Conservation (phyloP, 352 stramenopile genomes). For the Globisporangium cederbergense region DNA sequence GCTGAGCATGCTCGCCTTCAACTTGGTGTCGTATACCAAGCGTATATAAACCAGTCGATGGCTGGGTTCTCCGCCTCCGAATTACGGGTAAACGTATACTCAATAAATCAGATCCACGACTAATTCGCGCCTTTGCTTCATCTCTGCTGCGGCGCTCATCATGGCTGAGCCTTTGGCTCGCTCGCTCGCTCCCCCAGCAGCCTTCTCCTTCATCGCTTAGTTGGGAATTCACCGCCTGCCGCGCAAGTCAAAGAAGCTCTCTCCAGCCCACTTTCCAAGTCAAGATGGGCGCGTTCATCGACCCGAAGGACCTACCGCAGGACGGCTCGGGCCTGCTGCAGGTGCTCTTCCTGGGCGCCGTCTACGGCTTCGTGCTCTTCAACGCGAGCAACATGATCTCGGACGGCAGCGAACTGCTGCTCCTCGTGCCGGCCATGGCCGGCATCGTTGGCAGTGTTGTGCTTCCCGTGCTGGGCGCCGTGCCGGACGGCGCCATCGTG, state of each 20-base stretch:
- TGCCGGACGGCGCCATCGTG: conserved; percentile 97
- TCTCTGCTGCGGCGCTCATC: not conserved
- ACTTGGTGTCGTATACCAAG: not conserved
- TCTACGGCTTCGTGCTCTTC: conserved; percentile 97
- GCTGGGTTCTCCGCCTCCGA: not conserved
- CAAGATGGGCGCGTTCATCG: conserved; percentile 68
- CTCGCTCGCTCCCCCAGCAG: not conserved
- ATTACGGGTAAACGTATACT: not conserved
- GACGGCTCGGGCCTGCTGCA: conserved; percentile 78
- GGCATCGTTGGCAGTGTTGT: conserved; percentile 96
- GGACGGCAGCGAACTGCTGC: conserved; percentile 96
- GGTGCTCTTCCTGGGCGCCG: conserved; percentile 93
- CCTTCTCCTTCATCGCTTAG: conserved; percentile 1
- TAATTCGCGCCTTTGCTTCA: not conserved
- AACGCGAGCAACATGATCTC: conserved; percentile 97
- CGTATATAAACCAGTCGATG: not conserved
- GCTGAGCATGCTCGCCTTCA: not conserved
- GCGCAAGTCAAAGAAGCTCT: conserved; percentile 1
- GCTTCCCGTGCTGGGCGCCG: conserved; percentile 94
- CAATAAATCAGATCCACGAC: not conserved
- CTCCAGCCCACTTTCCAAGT: not conserved
- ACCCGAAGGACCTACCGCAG: conserved; percentile 80
- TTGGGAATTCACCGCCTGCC: conserved; percentile 16
- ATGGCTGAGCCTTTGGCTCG: not conserved
- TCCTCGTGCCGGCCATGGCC: conserved; percentile 93